Conservation (phyloP, 176 grass and related monocot species). For the Dactylis glomerata region DNA sequence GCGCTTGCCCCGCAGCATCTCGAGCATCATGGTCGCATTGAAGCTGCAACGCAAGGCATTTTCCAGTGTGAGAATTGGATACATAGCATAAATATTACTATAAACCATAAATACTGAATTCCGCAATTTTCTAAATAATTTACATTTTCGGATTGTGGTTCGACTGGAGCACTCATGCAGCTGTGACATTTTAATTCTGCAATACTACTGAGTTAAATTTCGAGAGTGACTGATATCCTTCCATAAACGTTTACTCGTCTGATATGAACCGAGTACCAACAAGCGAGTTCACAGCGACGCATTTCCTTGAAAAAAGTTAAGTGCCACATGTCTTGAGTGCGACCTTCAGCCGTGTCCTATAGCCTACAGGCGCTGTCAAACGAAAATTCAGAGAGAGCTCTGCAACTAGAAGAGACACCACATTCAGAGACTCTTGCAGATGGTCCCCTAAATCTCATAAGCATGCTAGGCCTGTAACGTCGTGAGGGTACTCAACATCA, state of each 20-base stretch:
- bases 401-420: background rate
- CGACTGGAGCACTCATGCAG: background rate
- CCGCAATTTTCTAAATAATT: background rate
- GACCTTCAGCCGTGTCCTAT: background rate
- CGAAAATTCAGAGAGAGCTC: background rate
- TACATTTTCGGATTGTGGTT: background rate
- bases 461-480: background rate
- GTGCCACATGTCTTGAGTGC: background rate
- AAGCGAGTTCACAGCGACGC: background rate
- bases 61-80: background rate
- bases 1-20: slow-evolving; percentile 80
- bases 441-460: background rate
- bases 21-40: slow-evolving; percentile 78
- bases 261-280: background rate
- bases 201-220: background rate
- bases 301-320: background rate
- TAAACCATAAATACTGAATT: background rate
- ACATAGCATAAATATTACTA: background rate
- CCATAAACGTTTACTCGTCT: background rate
- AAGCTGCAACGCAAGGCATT: slow-evolving; percentile 45
- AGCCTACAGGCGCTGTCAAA: background rate
- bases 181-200: background rate
- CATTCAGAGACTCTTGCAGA: background rate
- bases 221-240: background rate
- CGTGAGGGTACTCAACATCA: background rate